Evolutionary conservation across 495 filamentous ascomycete genomes (phyloP).

Genomic region (Achaetomiella virescens): DNA sequence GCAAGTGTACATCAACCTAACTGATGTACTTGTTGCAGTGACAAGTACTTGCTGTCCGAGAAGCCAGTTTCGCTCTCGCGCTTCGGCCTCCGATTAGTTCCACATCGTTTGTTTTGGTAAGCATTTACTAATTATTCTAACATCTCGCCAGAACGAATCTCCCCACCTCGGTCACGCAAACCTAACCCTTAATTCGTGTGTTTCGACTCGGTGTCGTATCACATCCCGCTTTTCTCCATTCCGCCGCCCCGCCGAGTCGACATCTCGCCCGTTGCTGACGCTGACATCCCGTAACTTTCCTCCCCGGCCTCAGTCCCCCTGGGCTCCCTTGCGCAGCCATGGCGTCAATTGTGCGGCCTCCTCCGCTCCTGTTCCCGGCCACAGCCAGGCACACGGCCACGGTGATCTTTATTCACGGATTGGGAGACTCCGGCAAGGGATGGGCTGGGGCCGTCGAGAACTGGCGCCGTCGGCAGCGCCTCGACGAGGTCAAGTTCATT

Average conservation of each 20-base stretch:
- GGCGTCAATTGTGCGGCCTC: conserved; percentile 27
- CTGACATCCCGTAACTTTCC: too few relatives aligned
- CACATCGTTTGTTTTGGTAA: conserved; percentile 8
- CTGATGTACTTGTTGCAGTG: background rate
- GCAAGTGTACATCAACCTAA: too few relatives aligned
- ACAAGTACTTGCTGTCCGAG: background rate
- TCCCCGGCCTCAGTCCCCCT: background rate
- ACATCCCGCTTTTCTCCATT: too few relatives aligned
- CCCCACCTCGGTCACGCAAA: background rate
- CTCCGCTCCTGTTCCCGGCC: conserved; percentile 71
- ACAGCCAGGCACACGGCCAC: conserved; percentile 86
- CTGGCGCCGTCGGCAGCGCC: conserved; percentile 75
- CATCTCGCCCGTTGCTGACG: too few relatives aligned
- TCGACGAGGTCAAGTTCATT: conserved; percentile 86
- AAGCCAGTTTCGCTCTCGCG: background rate
- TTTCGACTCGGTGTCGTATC: too few relatives aligned
- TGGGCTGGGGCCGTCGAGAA: conserved; percentile 81
- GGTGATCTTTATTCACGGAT: conserved; percentile 86
- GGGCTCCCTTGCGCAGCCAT: conserved; percentile 15
- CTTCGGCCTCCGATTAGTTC: background rate
- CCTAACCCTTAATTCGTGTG: background rate
- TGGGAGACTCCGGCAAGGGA: conserved; percentile 64
- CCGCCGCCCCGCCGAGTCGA: too few relatives aligned
- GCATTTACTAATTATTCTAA: conserved; percentile 2
- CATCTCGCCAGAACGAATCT: background rate